Percentiles rank a stretch among this genome's conserved stretches.
Evolutionary conservation across 805 yeast species (phyloP).

Genomic region (Yarrowia hollandica): DNA sequence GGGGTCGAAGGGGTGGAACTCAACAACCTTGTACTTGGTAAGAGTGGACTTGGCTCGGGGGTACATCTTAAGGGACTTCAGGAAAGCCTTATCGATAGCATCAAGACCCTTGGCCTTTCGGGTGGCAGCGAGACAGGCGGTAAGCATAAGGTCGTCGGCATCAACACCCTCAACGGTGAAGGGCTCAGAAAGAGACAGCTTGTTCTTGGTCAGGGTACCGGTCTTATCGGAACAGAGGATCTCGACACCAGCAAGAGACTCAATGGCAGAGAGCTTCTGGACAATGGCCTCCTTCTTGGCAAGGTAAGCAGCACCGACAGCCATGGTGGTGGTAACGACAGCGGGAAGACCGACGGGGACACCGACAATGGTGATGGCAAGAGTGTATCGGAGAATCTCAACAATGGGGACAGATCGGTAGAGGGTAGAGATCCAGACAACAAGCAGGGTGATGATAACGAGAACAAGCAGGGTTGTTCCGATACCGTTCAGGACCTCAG

Average conservation of each 20-base stretch:
- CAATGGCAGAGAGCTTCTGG: slow-evolving; percentile 94
- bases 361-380: slow-evolving; percentile 96
- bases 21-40: slow-evolving; percentile 89
- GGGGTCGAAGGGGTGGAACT: slow-evolving; percentile 97
- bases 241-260: slow-evolving; percentile 96
- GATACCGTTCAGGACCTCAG: slow-evolving; percentile 96
- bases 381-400: slow-evolving; percentile 83
- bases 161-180: slow-evolving; percentile 97
- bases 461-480: slow-evolving; percentile 89
- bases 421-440: slow-evolving; percentile 93
- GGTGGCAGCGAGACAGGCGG: slow-evolving; percentile 97
- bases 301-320: slow-evolving; percentile 98
- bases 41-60: slow-evolving; percentile 92
- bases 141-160: slow-evolving; percentile 92
- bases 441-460: slow-evolving; percentile 80
- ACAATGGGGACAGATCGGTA: slow-evolving; percentile 88
- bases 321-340: slow-evolving; percentile 98
- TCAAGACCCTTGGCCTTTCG: slow-evolving; percentile 98
- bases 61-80: slow-evolving; percentile 81
- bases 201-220: slow-evolving; percentile 97
- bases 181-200: slow-evolving; percentile 93
- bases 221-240: slow-evolving; percentile 97
- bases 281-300: slow-evolving; percentile 97
- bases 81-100: slow-evolving; percentile 96
- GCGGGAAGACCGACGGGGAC: slow-evolving; percentile 99